Base-by-base conservation (phyloP, 306 rosid species). In the Pterocarpus macrocarpus region DNA sequence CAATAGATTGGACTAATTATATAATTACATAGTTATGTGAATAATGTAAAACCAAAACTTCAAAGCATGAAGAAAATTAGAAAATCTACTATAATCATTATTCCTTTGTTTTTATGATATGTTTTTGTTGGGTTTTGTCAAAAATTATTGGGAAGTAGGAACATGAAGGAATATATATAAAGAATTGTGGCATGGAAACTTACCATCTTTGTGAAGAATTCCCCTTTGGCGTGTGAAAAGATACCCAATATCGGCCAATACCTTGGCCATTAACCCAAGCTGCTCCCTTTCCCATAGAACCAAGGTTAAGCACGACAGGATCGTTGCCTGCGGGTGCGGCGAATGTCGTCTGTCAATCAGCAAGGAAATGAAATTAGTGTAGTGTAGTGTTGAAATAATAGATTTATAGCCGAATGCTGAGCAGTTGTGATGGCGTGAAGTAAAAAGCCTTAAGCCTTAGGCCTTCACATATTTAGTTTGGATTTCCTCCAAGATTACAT, bases 271-370 rank as follows among this genome's bases (percentile, higher is more conserved):
- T 95, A 81, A 95, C 78, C 90, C 97, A 95, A 69, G 75, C 88
- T 63, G 82, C 79, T 62, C 99, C 98, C 77, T 95, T 95, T 67
- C 99, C 97, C 99, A 95, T 91, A n/a, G 94, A 84, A 66, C 89
- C 90, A 47, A 95, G 97, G 79, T 93, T 90, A 41, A 95, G 64
- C 33, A 88, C 93, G 12, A 93, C 56, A 16, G 99, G 96, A 14
- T 91, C 88, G 9, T 78, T 81, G 34, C 96, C 94, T 2, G 65
- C 81, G 9, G 98, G 94, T 78, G 90, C 92, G 77, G 91, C 87
- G 81, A 93, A 95, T 58, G 70, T 77, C 61, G 88, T 90, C 99
- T 93, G 90, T 67, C 56, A 62, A 32, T 36, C 12, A 47, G 47
- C 64, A 78, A 62, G 14, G 69, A 76, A 53, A 64, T 41, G 69